phyloP scores from a whole-genome alignment of 1,284 basidiomycete genomes.

The Trichosporon sp. region DNA sequence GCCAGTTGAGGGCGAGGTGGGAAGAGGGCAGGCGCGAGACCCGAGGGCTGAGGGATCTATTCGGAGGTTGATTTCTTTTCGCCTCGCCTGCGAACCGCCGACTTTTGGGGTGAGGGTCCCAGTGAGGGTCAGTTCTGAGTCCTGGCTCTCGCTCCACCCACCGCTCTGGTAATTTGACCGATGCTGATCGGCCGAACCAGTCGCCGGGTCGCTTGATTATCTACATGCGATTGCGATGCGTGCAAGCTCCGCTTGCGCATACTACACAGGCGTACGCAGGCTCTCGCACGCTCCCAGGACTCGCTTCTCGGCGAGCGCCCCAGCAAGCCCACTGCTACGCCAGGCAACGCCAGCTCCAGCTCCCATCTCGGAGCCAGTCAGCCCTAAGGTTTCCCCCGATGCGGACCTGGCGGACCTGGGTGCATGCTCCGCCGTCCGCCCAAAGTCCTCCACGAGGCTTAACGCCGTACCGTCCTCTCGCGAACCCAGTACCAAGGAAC shows the following conservation, averaged over 20 bases:
- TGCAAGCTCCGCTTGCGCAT: background rate
- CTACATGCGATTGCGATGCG: background rate
- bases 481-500: slow-evolving; percentile 2
- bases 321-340: background rate
- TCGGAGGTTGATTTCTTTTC: slow-evolving; percentile 4
- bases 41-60: background rate
- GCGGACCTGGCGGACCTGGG: background rate
- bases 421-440: background rate
- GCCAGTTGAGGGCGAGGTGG: background rate
- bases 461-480: background rate
- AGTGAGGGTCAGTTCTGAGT: background rate
- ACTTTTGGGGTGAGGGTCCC: background rate
- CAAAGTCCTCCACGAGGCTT: background rate
- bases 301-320: background rate
- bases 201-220: background rate
- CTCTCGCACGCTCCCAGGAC: background rate
- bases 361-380: background rate
- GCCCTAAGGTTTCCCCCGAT: background rate
- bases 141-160: background rate
- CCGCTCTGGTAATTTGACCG: background rate
- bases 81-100: background rate
- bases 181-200: background rate
- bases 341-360: background rate
- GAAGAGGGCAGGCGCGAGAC: background rate
- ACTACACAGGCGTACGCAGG: background rate